Percentiles rank a stretch among this genome's conserved stretches.
phyloP scores from a whole-genome alignment of 2,329 filamentous ascomycete genomes.

The Fusarium temperatum region DNA sequence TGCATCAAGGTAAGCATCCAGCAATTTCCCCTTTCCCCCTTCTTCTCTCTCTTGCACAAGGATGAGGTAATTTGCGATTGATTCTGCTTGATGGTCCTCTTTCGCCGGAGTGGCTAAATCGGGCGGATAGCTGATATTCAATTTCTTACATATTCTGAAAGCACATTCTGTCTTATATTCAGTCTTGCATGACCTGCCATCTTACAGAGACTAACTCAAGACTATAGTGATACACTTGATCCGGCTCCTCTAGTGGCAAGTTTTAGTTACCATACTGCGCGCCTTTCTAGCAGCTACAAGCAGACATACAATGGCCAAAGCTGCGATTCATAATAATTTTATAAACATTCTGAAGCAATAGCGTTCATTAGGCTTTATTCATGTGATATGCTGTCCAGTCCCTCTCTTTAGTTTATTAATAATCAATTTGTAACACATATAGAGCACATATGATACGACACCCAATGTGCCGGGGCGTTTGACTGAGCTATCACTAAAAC shows the following conservation, averaged over 20 bases:
- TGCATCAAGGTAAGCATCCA: constrained; percentile 44
- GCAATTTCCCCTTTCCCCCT: neutral
- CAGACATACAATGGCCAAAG: neutral
- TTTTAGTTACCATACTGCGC: no score
- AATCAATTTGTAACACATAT: no score
- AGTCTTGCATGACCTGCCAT: constrained; percentile 36
- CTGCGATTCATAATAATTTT: neutral
- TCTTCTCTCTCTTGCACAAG: constrained; percentile 51
- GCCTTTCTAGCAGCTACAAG: neutral
- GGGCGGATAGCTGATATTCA: constrained; percentile 83
- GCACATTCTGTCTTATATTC: constrained; percentile 15
- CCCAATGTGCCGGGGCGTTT: neutral
- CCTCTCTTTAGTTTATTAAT: neutral
- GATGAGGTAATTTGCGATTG: constrained; percentile 99
- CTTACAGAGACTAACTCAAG: constrained; percentile 39
- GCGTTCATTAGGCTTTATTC: neutral
- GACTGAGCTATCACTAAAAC: no score
- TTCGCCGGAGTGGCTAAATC: constrained; percentile 89
- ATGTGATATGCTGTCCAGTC: neutral
- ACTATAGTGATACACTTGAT: constrained; percentile 25
- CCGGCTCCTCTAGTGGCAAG: no score
- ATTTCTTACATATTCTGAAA: constrained; percentile 99
- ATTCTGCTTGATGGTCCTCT: constrained; percentile 84
- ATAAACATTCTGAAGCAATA: neutral
- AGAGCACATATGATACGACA: neutral